These are phyloP conservation scores for Candida ascalaphidarum DNA, from an alignment of 805 yeast genomes.

Conservation along the genomic window DNA sequence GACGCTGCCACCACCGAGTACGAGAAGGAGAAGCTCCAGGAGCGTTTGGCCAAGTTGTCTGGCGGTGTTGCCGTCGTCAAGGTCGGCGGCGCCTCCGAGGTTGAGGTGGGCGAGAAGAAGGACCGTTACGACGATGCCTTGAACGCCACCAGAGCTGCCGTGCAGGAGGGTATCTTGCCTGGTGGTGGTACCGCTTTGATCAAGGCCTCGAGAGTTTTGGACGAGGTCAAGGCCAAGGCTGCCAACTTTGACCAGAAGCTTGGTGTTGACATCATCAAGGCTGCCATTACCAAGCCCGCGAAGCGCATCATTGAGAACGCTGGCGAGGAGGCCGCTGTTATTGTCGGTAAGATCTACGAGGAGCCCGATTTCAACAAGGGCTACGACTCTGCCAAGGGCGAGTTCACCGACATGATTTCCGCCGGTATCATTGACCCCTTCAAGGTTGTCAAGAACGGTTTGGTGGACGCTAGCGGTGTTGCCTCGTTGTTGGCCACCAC, in stretches of 20 bases:
- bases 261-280: constrained; percentile 88
- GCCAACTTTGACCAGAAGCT: constrained; percentile 90
- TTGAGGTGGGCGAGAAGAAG: constrained; percentile 99
- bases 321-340: constrained; percentile 95
- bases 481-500: constrained; percentile 96
- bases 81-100: constrained; percentile 96
- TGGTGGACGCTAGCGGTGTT: constrained; percentile 95
- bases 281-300: constrained; percentile 93
- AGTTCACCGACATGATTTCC: constrained; percentile 90
- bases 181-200: constrained; percentile 99
- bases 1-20: constrained; percentile 76
- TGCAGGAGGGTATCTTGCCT: constrained; percentile 96
- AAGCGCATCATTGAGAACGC: constrained; percentile 93
- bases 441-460: constrained; percentile 93
- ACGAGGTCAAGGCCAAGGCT: constrained; percentile 54
- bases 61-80: constrained; percentile 98
- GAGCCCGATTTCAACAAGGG: constrained; percentile 76
- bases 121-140: constrained; percentile 98
- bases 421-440: constrained; percentile 98
- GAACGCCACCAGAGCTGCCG: constrained; percentile 98
- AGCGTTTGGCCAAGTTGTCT: constrained; percentile 91
- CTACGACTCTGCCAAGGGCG: constrained; percentile 87
- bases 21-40: constrained; percentile 95
- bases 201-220: constrained; percentile 79
- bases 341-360: constrained; percentile 79